phyloP scores from a whole-genome alignment of 83 land plant genomes.

The Picea abies region DNA sequence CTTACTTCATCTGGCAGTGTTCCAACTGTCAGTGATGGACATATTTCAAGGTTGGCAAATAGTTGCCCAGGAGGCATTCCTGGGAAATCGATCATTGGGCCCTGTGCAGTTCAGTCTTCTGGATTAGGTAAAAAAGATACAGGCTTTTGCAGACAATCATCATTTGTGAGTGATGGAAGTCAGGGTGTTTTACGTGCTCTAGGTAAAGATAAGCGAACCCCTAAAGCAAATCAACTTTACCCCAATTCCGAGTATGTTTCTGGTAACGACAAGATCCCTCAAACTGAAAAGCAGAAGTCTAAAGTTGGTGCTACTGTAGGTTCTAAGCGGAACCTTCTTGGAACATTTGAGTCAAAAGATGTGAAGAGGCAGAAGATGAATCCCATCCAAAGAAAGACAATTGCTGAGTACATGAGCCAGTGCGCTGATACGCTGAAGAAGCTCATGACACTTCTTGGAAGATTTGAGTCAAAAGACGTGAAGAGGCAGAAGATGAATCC shows the following conservation, averaged over 20 bases:
- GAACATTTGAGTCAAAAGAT: not conserved
- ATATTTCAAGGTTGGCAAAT: not conserved
- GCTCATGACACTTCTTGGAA: conserved; percentile 73
- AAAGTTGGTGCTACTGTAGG: conserved; percentile 3
- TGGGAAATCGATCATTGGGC: not conserved
- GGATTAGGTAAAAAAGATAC: not conserved
- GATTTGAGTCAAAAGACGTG: no score
- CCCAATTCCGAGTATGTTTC: conserved; percentile 33
- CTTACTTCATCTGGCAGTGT: not conserved
- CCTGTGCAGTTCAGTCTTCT: not conserved
- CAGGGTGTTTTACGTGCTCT: not conserved
- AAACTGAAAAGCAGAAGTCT: conserved; percentile 23
- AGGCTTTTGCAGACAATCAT: not conserved
- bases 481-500: no score
- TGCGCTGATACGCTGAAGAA: conserved; percentile 60
- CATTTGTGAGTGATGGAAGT: not conserved
- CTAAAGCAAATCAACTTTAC: conserved; percentile 38
- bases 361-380: conserved; percentile 43
- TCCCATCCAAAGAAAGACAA: not conserved
- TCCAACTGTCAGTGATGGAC: not conserved
- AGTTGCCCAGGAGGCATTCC: not conserved
- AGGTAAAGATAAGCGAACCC: conserved; percentile 33
- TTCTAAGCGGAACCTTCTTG: not conserved
- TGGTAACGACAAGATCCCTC: conserved; percentile 51
- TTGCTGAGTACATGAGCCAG: conserved; percentile 24